These are phyloP conservation scores for Aurantiochytrium sp. DNA, from an alignment of 108 stramenopile genomes.

Conservation along the genomic window DNA sequence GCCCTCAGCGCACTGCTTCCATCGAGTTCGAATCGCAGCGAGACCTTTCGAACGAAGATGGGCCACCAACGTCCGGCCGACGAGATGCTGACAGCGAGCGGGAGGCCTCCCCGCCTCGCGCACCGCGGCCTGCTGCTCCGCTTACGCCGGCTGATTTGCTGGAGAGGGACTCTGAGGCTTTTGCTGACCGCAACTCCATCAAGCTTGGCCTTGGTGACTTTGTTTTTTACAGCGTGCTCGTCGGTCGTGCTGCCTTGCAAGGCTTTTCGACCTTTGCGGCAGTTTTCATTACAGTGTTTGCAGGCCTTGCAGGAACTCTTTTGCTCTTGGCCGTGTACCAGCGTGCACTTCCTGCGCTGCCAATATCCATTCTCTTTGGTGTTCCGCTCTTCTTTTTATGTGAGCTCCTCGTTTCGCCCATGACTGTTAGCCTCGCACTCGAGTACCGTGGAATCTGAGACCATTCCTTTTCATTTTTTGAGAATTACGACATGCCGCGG, in stretches of 20 bases:
- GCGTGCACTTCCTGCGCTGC: constrained; percentile 80
- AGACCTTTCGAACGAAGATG: too few relatives aligned
- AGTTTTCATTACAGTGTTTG: constrained; percentile 69
- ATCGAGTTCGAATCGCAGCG: too few relatives aligned
- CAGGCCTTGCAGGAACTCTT: constrained; percentile 72
- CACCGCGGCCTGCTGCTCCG: background rate
- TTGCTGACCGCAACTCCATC: constrained; percentile 41
- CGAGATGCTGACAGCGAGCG: too few relatives aligned
- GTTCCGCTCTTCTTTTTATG: constrained; percentile 66
- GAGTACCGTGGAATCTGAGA: background rate
- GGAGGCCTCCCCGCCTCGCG: too few relatives aligned
- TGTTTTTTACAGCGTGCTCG: constrained; percentile 88
- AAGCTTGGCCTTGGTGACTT: constrained; percentile 74
- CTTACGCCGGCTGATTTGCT: constrained; percentile 30
- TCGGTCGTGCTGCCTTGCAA: constrained; percentile 76
- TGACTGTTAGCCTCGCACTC: constrained; percentile 46
- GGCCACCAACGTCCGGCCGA: too few relatives aligned
- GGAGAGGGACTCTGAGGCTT: constrained; percentile 47
- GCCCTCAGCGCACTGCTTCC: too few relatives aligned
- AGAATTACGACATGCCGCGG: background rate
- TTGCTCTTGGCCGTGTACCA: constrained; percentile 72
- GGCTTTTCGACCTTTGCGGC: constrained; percentile 81
- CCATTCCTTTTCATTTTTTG: background rate
- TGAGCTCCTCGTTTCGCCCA: constrained; percentile 58
- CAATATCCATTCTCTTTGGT: constrained; percentile 75